Evolutionary conservation across 306 rosid genomes (phyloP), one percentile per base, ranked within the genome.

Genomic region (Cyclanthera cordifolia): DNA sequence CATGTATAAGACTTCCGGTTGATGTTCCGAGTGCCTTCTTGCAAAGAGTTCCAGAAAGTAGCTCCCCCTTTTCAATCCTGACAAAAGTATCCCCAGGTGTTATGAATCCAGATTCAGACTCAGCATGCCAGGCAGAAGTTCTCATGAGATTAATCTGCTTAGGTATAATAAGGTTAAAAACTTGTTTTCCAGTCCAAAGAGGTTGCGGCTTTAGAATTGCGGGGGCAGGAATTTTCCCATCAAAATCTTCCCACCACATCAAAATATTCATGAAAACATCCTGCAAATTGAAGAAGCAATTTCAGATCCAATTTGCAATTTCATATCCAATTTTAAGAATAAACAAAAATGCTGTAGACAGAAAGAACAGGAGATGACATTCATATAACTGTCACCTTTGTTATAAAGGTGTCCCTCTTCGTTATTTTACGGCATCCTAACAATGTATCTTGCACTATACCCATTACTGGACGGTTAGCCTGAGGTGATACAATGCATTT

Each of bases 221-320:
- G 52, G 99, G 99, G 72, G 97, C 82, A 24, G 99, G 99, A 71
- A 93, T 84, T 79, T 93, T 90, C 64, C 99, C 96, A 47, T 93
- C 99, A 83, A 90, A 93, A 78, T 93, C 99, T 78, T 93, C 99
- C 99, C 99, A 93, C 99, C 99, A 93, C 99, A 93, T 93, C 88
- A 93, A 81, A 71, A 86, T 93, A 81, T 93, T 93, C 99, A 93
- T 93, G 65, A 93, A 90, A 79, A 90, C 99, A 77, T 93, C 99
- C 99, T 93, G 85, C 64, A 80, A 75, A 68, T 48, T 20, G 60
- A 2, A 43, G 4, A 72, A 25, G 21, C 14, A 46, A 7, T 25
- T 57, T 82, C 47, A 86, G 66, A 56, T 75, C 74, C n/a, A n/a
- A n/a, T n/a, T n/a, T n/a, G n/a, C n/a, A n/a, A n/a, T n/a, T n/a